These are phyloP conservation scores for Kluyveromyces wickerhamii DNA, from an alignment of 805 yeast genomes.

Conservation along the genomic window DNA sequence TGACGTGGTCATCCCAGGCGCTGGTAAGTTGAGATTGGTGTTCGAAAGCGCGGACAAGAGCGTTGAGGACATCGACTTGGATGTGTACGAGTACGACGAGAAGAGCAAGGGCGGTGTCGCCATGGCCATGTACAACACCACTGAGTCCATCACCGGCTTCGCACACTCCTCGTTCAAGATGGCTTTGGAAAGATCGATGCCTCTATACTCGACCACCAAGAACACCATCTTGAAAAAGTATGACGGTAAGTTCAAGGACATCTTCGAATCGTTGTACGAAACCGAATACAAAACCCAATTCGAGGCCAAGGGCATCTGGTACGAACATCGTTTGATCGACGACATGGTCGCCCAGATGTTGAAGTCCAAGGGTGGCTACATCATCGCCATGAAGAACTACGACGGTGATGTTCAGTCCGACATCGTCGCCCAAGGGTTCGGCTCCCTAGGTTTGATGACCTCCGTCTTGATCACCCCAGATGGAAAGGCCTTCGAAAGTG, in stretches of 20 bases:
- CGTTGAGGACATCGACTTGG: conserved; percentile 21
- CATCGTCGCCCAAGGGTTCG: conserved; percentile 96
- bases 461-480: conserved; percentile 96
- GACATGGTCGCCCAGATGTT: conserved; percentile 99
- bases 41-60: conserved; percentile 66
- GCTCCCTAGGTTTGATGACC: conserved; percentile 94
- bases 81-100: conserved; percentile 43
- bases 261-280: conserved; percentile 76
- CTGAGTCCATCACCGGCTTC: conserved; percentile 80
- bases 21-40: conserved; percentile 71
- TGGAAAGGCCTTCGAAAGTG: conserved; percentile 90
- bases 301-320: conserved; percentile 82
- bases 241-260: conserved; percentile 94
- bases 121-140: conserved; percentile 92
- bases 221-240: conserved; percentile 90
- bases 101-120: conserved; percentile 57
- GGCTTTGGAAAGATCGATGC: conserved; percentile 71
- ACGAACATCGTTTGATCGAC: conserved; percentile 92
- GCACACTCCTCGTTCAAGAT: conserved; percentile 89
- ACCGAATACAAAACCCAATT: conserved; percentile 59
- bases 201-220: conserved; percentile 82
- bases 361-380: conserved; percentile 89
- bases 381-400: conserved; percentile 94
- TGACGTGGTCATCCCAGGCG: conserved; percentile 68
- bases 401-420: conserved; percentile 98